Conservation (phyloP, 2,329 filamentous ascomycete species). For the Hypoxylon sp. region DNA sequence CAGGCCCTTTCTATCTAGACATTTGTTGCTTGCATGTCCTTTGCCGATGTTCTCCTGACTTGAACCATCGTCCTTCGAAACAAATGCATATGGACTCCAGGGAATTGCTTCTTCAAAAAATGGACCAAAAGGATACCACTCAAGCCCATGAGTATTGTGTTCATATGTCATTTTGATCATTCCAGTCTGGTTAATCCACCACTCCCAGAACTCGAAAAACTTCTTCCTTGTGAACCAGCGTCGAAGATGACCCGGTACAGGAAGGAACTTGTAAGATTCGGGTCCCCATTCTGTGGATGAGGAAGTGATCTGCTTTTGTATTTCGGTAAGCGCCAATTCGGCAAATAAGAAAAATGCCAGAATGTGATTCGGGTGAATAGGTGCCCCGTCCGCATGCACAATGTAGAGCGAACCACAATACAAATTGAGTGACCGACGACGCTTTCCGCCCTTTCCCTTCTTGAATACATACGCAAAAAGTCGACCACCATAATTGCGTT, state of each 20-base stretch:
- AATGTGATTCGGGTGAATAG: conserved; percentile 21
- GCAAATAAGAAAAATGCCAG: conserved; percentile 28
- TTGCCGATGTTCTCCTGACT: no score
- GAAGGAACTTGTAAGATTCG: not conserved
- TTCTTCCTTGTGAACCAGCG: not conserved
- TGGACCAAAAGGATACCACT: conserved; percentile 3
- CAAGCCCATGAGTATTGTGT: not conserved
- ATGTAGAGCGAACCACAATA: conserved; percentile 27
- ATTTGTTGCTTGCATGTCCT: no score
- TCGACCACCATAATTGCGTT: not conserved
- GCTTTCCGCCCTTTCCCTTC: not conserved
- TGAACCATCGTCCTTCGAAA: not conserved
- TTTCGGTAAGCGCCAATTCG: conserved; percentile 12
- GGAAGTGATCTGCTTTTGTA: not conserved
- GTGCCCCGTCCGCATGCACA: conserved; percentile 14
- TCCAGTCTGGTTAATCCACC: not conserved
- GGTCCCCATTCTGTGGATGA: not conserved
- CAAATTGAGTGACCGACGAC: not conserved
- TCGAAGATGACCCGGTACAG: not conserved
- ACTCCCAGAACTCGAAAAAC: not conserved
- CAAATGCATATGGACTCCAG: not conserved
- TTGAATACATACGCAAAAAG: not conserved
- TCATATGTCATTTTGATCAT: not conserved
- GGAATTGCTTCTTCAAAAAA: not conserved
- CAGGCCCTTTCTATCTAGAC: not conserved